Evolutionary conservation across 495 filamentous ascomycete species (phyloP), one percentile per base, ranked within the genome.

Genomic region (Penicillium canescens): DNA sequence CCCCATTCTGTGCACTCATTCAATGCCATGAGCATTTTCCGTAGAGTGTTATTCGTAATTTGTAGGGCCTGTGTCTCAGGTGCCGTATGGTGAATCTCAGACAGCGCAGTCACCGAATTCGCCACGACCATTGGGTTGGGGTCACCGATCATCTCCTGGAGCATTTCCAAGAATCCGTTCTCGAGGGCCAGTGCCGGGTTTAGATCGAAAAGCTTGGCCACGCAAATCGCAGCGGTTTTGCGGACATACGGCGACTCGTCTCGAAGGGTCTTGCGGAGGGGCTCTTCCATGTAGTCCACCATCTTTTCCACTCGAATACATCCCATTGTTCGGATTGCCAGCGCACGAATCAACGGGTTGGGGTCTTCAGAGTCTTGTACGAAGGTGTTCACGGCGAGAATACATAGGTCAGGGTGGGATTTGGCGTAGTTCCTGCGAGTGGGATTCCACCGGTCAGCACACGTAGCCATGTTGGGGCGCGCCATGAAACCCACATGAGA

Each of bases 1-100:
- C 94, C 94, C 94, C 94, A 99, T 74, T 99, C 94, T 10, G 95
- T 98, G 67, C 94, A 99, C 71, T 99, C 94, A 61, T 96, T 98
- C 55, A 99, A 70, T 0, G 94, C 94, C 91, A 98, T 93, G 23
- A 98, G 73, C 69, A 98, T 80, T 73, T 96, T 97, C 75, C 96
- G 96, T 50, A 98, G 79, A 1, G 84, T 91, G 23, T 83, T 79
- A 7, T 88, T 77, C 6, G 87, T 94, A 43, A 99, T 86, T 42
- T 88, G 77, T 48, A 99, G 73, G 10, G 93, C 93, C 43, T 83
- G 83, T 0, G 91, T 96, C 67, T 98, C 95, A 2, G 95, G 93
- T 2, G 93, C 88, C 1, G 90, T 80, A 61, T 99, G 91, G 52
- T 80, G 75, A 70, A 99, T 99, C 70, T 99, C 94, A 34, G 88